Percentiles rank a stretch among this genome's conserved stretches.
Evolutionary conservation across 2,329 filamentous ascomycete genomes (phyloP).

Genomic region (Fusarium nanum): DNA sequence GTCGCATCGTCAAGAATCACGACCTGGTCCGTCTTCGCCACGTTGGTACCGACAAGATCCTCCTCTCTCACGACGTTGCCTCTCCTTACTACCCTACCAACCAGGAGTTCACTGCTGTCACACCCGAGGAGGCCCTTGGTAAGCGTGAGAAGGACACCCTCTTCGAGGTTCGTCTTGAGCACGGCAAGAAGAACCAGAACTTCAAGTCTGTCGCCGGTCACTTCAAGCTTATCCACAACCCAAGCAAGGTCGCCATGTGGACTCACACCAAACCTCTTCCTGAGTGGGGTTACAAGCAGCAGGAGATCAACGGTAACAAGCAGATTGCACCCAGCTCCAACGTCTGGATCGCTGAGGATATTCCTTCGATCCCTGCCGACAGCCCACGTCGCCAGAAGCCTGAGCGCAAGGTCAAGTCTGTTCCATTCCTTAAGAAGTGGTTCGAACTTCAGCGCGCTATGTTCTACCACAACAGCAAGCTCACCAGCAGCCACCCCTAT

Average conservation of each 20-base stretch:
- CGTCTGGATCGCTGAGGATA: constrained; percentile 92
- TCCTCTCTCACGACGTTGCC: constrained; percentile 95
- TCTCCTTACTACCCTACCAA: constrained; percentile 97
- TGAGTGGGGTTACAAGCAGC: constrained; percentile 96
- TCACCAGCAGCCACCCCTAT: constrained; percentile 97
- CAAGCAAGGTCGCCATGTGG: constrained; percentile 99
- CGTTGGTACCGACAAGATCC: constrained; percentile 83
- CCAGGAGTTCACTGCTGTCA: constrained; percentile 94
- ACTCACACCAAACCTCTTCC: constrained; percentile 95
- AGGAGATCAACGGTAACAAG: constrained; percentile 99
- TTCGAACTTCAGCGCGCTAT: constrained; percentile 96
- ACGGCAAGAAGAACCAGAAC: constrained; percentile 81
- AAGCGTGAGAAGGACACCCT: constrained; percentile 87
- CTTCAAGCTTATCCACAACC: constrained; percentile 95
- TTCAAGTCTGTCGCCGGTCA: constrained; percentile 92
- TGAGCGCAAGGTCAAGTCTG: constrained; percentile 79
- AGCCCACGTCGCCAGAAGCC: constrained; percentile 80
- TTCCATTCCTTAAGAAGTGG: constrained; percentile 94
- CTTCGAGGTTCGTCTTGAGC: constrained; percentile 92
- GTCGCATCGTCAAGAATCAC: constrained; percentile 79
- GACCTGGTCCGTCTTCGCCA: constrained; percentile 90
- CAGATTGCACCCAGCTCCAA: constrained; percentile 90
- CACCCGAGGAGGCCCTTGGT: constrained; percentile 76
- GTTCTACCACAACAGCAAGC: constrained; percentile 99
- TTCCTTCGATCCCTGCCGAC: constrained; percentile 80